Conservation (phyloP, 345 rosid species). For the Euphorbia tirucalli region DNA sequence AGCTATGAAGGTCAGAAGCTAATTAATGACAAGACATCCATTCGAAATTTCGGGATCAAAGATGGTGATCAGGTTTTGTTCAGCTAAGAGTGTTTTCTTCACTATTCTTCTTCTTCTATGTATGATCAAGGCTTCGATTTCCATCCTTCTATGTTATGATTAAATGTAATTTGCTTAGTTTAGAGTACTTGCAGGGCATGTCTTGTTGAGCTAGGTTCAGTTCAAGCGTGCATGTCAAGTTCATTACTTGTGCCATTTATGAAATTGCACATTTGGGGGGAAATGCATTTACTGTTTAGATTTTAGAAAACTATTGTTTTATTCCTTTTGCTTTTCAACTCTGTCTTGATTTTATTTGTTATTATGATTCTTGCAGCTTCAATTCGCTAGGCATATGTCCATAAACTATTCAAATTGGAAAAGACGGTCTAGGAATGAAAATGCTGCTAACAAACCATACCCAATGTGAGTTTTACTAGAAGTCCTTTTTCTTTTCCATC, state of each 20-base stretch:
- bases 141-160: background rate
- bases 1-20: constrained; percentile 20
- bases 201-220: background rate
- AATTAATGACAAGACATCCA: constrained; percentile 16
- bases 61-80: constrained; percentile 20
- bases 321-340: background rate
- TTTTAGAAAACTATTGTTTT: no score
- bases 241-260: background rate
- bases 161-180: background rate
- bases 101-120: no score
- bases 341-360: background rate
- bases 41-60: constrained; percentile 14
- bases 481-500: background rate
- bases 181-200: background rate
- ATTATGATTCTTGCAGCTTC: constrained; percentile 12
- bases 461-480: background rate
- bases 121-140: no score
- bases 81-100: background rate
- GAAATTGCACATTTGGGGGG: background rate
- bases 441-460: constrained; percentile 3
- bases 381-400: constrained; percentile 17
- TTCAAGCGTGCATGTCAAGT: background rate
- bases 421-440: constrained; percentile 2
- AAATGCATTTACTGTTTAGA: background rate
- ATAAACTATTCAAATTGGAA: constrained; percentile 11